Base-by-base conservation (phyloP, 1,284 basidiomycete genomes). In the Peniophora sp. region DNA sequence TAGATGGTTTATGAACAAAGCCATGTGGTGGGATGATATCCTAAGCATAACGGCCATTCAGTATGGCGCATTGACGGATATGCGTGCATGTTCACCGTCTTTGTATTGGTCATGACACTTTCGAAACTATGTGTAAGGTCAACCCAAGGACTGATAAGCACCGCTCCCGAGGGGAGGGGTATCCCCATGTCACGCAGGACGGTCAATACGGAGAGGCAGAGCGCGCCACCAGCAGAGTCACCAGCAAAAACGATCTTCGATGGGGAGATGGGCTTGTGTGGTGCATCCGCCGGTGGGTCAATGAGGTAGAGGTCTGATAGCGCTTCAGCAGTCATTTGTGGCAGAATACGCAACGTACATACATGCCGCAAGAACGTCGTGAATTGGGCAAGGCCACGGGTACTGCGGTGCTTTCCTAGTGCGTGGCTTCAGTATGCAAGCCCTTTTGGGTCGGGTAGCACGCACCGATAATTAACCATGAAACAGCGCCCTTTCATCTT, bases 51-150 rank as follows among this genome's bases (percentile, higher is more conserved):
- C 18, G 5, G n/a, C 3, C 43, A 8, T 48, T 27, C 49, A 42
- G 15, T 48, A 12, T 15, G 45, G 39, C 69, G 54, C 5, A 52
- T 50, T 35, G 50, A 51, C 59, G 3, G 67, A 63, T 3, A 66
- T 1, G 68, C 67, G 72, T 18, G 66, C n/a, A n/a, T n/a, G 51
- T 77, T 64, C 18, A 88, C 83, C 41, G 81, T 88, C 2, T 71
- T 69, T 0, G 78, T 79, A 61, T 94, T 93, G 47, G 77, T 60
- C 70, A 89, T 74, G 36, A 95, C 80, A 48, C 85, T 88, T 0
- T 88, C 87, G 59, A 95, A 92, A 47, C 82, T 87, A 60, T 94
- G 91, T 0, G 89, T 92, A 35, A 94, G 68, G 62, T 94, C 91
- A 11, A 86, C 83, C 86, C 86, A 90, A 1, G 88, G 88, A 54